Evolutionary conservation across 768 basidiomycete genomes (phyloP), one percentile per base, ranked within the genome.

Genomic region (Rhodotorula babjevae): DNA sequence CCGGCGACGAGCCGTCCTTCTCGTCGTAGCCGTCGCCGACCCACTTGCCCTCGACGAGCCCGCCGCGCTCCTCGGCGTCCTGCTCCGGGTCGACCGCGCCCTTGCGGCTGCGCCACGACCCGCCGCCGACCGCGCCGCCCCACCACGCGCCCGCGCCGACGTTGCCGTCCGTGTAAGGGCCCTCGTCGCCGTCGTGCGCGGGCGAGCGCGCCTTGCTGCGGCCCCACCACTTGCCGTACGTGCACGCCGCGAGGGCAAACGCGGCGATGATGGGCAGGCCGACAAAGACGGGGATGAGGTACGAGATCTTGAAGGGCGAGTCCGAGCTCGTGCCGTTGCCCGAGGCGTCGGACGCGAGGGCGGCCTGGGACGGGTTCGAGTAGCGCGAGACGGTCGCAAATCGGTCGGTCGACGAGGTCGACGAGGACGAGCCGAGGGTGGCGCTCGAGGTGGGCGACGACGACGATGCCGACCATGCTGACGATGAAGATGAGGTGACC

Each of bases 271-370:
- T 63, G 12, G 74, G 74, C 23, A 71, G 33, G 59, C 60, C 50
- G 49, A 75, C 61, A 64, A 75, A 66, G 31, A 69, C 70, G 42
- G 74, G 74, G 49, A 71, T 65, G 57, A 75, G 74, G 61, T 68
- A 75, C n/a, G 60, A 49, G 44, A 71, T 47, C 50, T 71, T 75
- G 74, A 68, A 68, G 31, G 49, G 0, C 15, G 66, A 60, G 16
- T 9, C 14, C 36, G 36, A 36, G 36, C 36, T 36, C 36, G 36
- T 36, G 31, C 16, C 11, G 42, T n/a, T 25, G 31, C 61, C 12
- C 5, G 52, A 42, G 31, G 53, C 27, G 27, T 59, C 40, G 3
- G 60, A 36, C 29, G 66, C 42, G 36, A n/a, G n/a, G 15, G 33
- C 42, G 27, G n/a, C 16, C 25, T 55, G 42, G 25, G 63, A 55